phyloP scores from a whole-genome alignment of 441 rosid genomes.

The Bruguiera hainesii region DNA sequence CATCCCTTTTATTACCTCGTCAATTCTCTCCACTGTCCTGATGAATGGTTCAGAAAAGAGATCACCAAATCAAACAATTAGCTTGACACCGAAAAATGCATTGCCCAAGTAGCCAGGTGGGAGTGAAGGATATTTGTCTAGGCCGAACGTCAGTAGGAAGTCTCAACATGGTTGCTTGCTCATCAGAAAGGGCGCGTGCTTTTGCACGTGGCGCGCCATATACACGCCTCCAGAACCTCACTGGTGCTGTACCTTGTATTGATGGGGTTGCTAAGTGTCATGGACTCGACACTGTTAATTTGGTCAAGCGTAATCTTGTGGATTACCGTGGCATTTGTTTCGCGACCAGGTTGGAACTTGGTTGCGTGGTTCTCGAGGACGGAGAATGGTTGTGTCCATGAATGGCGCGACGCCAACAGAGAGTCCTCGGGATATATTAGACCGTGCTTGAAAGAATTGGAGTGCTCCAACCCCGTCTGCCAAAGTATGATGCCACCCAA shows the following conservation, averaged over 20 bases:
- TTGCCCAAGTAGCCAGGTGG: conserved; percentile 76
- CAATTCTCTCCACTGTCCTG: conserved; percentile 10
- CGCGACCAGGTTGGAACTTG: background rate
- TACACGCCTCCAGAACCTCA: conserved; percentile 24
- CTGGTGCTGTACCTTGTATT: background rate
- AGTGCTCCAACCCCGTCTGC: conserved; percentile 69
- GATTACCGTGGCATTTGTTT: background rate
- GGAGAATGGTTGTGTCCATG: conserved; percentile 61
- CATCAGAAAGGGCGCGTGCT: conserved; percentile 51
- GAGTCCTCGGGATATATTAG: background rate
- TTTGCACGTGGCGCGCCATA: conserved; percentile 46
- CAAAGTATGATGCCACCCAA: conserved; percentile 72
- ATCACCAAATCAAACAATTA: conserved; percentile 2
- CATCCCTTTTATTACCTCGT: too few relatives aligned
- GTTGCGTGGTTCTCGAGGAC: conserved; percentile 38
- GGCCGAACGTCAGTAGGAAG: conserved; percentile 54
- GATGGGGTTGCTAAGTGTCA: background rate
- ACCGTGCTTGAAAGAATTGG: background rate
- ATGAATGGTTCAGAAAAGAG: conserved; percentile 47
- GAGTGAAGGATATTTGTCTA: conserved; percentile 43
- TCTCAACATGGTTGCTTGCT: conserved; percentile 30
- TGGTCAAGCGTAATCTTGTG: background rate
- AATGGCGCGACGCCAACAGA: conserved; percentile 43
- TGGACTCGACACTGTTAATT: background rate
- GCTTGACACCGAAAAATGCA: conserved; percentile 54